These are phyloP conservation scores for Cadophora gregata DNA, from an alignment of 2,329 filamentous ascomycete species.

Conservation along the genomic window DNA sequence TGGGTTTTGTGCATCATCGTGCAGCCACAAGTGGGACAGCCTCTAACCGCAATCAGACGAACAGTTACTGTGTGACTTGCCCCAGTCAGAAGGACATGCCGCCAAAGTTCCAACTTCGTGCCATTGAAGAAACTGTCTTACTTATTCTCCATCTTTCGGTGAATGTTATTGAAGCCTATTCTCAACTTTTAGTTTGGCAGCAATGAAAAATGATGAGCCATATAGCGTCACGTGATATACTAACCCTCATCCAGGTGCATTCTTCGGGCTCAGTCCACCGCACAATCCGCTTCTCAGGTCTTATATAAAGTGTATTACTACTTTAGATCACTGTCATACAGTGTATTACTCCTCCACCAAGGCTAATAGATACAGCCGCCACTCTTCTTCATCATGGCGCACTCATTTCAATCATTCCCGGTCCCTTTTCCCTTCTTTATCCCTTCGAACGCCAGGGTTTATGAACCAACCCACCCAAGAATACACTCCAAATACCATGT, in stretches of 20 bases:
- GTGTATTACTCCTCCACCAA: background rate
- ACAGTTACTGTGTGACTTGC: background rate
- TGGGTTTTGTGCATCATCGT: constrained; percentile 16
- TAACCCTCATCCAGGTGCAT: background rate
- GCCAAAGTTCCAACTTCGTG: no score
- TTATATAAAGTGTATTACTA: constrained; percentile 1
- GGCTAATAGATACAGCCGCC: constrained; percentile 1
- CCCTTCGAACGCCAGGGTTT: background rate
- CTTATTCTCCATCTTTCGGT: no score
- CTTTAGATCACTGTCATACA: background rate
- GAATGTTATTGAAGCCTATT: no score
- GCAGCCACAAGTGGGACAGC: constrained; percentile 6
- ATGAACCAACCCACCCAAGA: background rate
- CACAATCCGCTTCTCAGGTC: background rate
- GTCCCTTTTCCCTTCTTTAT: background rate
- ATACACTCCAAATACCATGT: constrained; percentile 8
- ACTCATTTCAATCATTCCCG: background rate
- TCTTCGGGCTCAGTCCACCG: background rate
- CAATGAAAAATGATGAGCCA: no score
- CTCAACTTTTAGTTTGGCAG: no score
- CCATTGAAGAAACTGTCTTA: no score
- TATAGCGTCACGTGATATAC: background rate
- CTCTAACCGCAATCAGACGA: background rate
- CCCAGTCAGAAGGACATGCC: background rate
- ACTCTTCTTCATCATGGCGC: background rate